Evolutionary conservation across 495 filamentous ascomycete genomes (phyloP), one percentile per base, ranked within the genome.

Genomic region (Aspergillus heteromorphus): DNA sequence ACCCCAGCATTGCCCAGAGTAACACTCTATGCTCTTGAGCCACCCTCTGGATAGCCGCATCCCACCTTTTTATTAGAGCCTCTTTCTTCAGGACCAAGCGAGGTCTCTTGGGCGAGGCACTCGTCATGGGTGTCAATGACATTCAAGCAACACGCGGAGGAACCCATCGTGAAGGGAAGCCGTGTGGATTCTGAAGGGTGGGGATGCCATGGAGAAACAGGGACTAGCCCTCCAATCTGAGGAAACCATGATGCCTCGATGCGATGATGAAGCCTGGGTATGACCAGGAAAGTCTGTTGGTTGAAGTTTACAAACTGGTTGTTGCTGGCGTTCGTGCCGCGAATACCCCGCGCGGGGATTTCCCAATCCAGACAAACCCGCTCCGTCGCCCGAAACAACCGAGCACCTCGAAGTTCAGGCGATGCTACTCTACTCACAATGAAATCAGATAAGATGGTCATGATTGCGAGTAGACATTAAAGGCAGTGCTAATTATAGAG

Each of bases 1-100:
- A 55, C 38, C 7, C 53, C 53, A 0, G 53, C 45, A 50, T 45
- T 50, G 21, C 53, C 53, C 11, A 55, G 11, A 20, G 53, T 45
- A n/a, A 55, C 53, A 13, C 36, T 40, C 53, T 45, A 55, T 8
- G 53, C 53, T 18, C 47, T 55, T 25, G 18, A 13, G 2, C 53
- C 53, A 17, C 53, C 53, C 0, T 55, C 53, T 2, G 53, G 53
- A n/a, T 34, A 55, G 4, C 27, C 45, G 13, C 31, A 13, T 25
- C 5, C 16, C 16, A 23, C 6, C 1, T 23, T 45, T 11, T 2
- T 34, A 34, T 34, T 11, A 2, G 31, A 34, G 31, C 9, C 13
- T 34, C 9, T 14, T 34, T 34, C 31, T 14, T 34, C 31, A 4
- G 31, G 11, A 34, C 3, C 31, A 34, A 30, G 27, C 10, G 27